A percentile compares a stretch with the other conserved stretches of the same genome.
Conservation (phyloP, 371 early-diverging fungal genomes). For the Mucor lusitanicus region DNA sequence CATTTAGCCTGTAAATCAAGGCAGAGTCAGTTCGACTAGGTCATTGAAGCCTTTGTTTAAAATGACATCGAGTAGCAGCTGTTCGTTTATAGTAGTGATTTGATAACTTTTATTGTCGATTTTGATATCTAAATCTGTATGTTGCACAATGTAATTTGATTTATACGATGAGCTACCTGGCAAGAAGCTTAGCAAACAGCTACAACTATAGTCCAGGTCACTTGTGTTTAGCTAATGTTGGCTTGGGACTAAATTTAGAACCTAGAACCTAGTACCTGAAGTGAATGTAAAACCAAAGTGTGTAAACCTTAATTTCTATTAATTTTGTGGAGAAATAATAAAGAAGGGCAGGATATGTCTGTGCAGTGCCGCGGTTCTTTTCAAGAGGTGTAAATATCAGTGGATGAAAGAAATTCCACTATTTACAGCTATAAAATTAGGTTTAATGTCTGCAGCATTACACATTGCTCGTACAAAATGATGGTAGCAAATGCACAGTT, state of each 20-base stretch:
- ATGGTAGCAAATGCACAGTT: neutral
- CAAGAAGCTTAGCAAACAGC: neutral
- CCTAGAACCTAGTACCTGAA: neutral
- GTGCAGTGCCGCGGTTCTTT: slow-evolving; percentile 12
- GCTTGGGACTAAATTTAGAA: neutral
- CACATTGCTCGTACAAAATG: neutral
- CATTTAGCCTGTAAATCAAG: too few relatives aligned
- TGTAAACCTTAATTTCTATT: neutral
- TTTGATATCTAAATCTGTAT: neutral
- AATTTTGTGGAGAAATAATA: neutral
- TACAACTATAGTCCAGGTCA: neutral
- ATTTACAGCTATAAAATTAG: neutral
- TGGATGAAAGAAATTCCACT: neutral
- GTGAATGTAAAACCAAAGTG: neutral
- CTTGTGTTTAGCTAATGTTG: neutral
- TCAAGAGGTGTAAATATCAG: neutral
- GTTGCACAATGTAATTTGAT: neutral
- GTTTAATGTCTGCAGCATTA: neutral
- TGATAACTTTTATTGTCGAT: neutral
- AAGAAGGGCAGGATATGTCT: slow-evolving; percentile 6
- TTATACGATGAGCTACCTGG: neutral
- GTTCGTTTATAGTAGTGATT: neutral
- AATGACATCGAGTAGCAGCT: too few relatives aligned
- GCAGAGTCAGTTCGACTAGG: too few relatives aligned
- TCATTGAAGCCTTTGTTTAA: too few relatives aligned